Base-by-base conservation (phyloP, 805 yeast species). In the Wickerhamomyces chambardii region DNA sequence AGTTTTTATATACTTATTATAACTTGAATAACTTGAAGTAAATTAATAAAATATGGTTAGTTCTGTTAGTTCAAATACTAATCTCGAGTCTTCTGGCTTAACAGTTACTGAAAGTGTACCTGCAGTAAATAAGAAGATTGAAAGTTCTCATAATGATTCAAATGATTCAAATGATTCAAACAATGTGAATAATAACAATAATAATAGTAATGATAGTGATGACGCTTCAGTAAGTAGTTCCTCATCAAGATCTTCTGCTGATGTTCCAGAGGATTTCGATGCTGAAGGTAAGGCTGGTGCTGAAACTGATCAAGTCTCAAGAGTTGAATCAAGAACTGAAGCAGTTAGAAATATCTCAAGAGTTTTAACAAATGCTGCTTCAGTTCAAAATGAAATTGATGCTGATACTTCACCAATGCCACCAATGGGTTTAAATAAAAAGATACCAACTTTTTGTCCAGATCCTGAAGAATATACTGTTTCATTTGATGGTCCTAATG, bases 401-500 rank as follows among this genome's bases (percentile, higher is more conserved):
- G 51, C 58, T 33, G 53, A 50, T 6, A 55, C 55, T n/a, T 44
- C 59, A 3, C 63, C 68, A 6, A 46, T 70, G 17, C 76, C 76
- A 15, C 55, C 61, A 21, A 82, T 83, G 87, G 92, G 92, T 29
- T 76, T 72, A 8, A 75, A 66, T 24, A 69, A 80, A 53, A 68
- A 63, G 5, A 6, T 43, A 5, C 54, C 54, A 17, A 38, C 28
- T 16, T 47, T 42, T 4, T 78, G 62, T 45, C 90, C 90, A 6
- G 78, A 84, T 8, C 36, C 62, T 18, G 63, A 79, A 34, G 81
- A 82, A 0, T 86, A 77, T 51, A 66, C 73, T 10, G 95, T 86
- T 7, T 68, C 78, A 3, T 85, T 68, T 49, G 82, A 82, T 50
- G 95, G 95, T 0, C 78, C 80, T 1, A 64, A 76, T 32, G 96